phyloP scores from a whole-genome alignment of 768 basidiomycete species.

The Leccinellum albellum region DNA sequence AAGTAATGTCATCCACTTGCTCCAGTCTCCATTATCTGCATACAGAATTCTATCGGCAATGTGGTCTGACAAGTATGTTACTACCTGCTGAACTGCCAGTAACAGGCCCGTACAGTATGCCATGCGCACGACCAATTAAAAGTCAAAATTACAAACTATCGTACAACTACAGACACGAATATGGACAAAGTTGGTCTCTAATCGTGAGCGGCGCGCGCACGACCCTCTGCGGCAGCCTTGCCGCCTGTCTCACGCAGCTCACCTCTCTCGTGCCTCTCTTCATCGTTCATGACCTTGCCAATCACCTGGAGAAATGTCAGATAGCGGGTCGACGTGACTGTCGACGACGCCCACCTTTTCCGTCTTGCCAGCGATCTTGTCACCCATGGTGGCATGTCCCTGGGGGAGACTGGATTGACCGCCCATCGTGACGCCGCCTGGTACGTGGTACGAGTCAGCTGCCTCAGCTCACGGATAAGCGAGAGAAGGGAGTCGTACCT shows the following conservation, averaged over 20 bases:
- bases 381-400: conserved; percentile 42
- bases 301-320: conserved; percentile 36
- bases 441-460: not conserved
- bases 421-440: conserved; percentile 26
- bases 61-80: not conserved
- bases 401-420: conserved; percentile 22
- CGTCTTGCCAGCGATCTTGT: conserved; percentile 58
- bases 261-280: conserved; percentile 53
- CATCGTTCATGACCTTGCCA: conserved; percentile 45
- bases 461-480: not conserved
- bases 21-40: not conserved
- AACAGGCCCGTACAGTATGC: not conserved
- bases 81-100: not conserved
- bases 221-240: conserved; percentile 41
- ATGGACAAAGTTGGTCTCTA: conserved; percentile 7
- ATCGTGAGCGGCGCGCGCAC: conserved; percentile 42
- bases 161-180: no score
- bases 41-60: no score
- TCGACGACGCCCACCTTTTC: conserved; percentile 42
- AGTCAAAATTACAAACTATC: not conserved
- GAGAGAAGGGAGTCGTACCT: conserved; percentile 16
- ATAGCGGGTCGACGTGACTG: not conserved
- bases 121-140: not conserved
- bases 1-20: not conserved
- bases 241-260: conserved; percentile 53